Conservation (phyloP, 768 basidiomycete genomes). For the Kwoniella shandongensis region DNA sequence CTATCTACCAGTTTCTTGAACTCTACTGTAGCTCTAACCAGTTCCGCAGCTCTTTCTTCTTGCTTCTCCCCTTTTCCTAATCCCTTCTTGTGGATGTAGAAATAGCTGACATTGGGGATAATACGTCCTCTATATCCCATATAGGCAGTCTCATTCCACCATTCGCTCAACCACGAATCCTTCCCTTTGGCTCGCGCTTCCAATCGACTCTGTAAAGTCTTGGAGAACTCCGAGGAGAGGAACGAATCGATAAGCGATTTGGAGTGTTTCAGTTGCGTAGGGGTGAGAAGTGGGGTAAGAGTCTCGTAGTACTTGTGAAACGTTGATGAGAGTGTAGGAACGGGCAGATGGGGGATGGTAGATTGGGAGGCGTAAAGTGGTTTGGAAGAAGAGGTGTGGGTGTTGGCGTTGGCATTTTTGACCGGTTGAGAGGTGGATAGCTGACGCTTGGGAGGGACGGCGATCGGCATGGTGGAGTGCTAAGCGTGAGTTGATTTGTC, state of each 20-base stretch:
- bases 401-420: conserved; percentile 5
- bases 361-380: conserved; percentile 68
- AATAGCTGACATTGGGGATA: conserved; percentile 91
- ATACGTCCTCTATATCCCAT: conserved; percentile 85
- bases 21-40: conserved; percentile 79
- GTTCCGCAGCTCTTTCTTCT: conserved; percentile 71
- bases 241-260: conserved; percentile 66
- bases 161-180: conserved; percentile 87
- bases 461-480: conserved; percentile 8
- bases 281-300: conserved; percentile 72
- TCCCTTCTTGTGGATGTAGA: conserved; percentile 82
- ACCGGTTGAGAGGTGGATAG: conserved; percentile 2
- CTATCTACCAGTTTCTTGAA: conserved; percentile 82
- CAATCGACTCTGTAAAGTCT: conserved; percentile 74
- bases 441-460: conserved; percentile 7
- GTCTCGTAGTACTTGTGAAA: conserved; percentile 84
- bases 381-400: too few species aligned
- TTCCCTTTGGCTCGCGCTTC: conserved; percentile 66
- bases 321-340: conserved; percentile 79
- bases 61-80: conserved; percentile 55
- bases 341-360: conserved; percentile 70
- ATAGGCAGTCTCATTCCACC: conserved; percentile 97
- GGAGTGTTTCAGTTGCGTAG: conserved; percentile 64
- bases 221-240: conserved; percentile 66
- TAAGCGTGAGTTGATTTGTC: too few species aligned